Percentiles rank a stretch among this genome's conserved stretches.
Conservation (phyloP, 371 early-diverging fungal species). For the Coemansia sp. region DNA sequence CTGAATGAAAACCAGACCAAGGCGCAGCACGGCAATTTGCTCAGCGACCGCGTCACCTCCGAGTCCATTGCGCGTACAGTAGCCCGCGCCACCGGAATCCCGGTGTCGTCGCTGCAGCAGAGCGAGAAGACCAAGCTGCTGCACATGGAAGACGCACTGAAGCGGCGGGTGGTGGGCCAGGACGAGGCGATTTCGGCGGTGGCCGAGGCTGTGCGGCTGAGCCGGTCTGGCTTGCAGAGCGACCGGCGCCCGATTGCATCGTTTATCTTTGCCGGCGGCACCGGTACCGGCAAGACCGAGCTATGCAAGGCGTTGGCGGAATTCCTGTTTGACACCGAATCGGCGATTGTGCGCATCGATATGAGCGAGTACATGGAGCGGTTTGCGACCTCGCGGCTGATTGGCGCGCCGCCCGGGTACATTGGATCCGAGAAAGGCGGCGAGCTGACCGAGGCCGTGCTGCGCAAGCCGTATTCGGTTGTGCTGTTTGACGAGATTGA, state of each 20-base stretch:
- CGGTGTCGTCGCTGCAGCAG: slow-evolving; percentile 73
- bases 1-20: slow-evolving; percentile 58
- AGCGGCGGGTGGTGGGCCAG: slow-evolving; percentile 83
- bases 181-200: slow-evolving; percentile 77
- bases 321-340: slow-evolving; percentile 85
- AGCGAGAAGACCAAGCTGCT: slow-evolving; percentile 84
- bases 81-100: slow-evolving; percentile 85
- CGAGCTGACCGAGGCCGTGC: slow-evolving; percentile 85
- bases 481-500: slow-evolving; percentile 92
- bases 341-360: slow-evolving; percentile 84
- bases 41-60: slow-evolving; percentile 84
- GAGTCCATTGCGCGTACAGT: slow-evolving; percentile 87
- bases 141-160: slow-evolving; percentile 72
- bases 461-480: slow-evolving; percentile 86
- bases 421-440: slow-evolving; percentile 88
- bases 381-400: slow-evolving; percentile 76
- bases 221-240: slow-evolving; percentile 80
- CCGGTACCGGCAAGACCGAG: slow-evolving; percentile 90
- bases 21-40: slow-evolving; percentile 45
- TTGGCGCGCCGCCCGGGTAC: slow-evolving; percentile 91
- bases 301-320: slow-evolving; percentile 86
- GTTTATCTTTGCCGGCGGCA: slow-evolving; percentile 92
- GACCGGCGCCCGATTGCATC: slow-evolving; percentile 83
- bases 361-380: slow-evolving; percentile 90
- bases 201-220: slow-evolving; percentile 74